phyloP scores from a whole-genome alignment of 768 basidiomycete genomes.

The Lentinula sp. region DNA sequence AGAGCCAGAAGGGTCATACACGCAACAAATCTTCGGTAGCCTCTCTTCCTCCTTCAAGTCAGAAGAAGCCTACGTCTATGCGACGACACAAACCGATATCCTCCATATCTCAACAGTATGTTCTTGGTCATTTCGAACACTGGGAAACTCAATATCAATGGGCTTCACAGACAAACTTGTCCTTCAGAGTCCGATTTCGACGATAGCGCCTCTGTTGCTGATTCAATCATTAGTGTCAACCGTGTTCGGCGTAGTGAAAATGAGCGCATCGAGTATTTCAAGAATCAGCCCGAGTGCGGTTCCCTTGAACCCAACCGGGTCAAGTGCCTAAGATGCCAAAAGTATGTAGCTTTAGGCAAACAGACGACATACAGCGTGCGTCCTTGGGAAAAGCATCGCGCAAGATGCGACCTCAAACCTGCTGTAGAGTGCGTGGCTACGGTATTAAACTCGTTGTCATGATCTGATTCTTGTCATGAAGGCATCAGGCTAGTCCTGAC shows the following conservation, averaged over 20 bases:
- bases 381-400: constrained; percentile 57
- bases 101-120: constrained; percentile 1
- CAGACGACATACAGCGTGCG: constrained; percentile 50
- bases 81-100: constrained; percentile 11
- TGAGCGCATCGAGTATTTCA: constrained; percentile 60
- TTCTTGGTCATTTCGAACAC: not conserved
- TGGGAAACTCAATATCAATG: not conserved
- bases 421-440: constrained; percentile 7
- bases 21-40: constrained; percentile 21
- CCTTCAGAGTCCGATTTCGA: constrained; percentile 32
- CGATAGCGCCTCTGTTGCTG: constrained; percentile 48
- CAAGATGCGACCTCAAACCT: constrained; percentile 40
- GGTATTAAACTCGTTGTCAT: too few species aligned
- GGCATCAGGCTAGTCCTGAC: constrained; percentile 4
- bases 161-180: not conserved
- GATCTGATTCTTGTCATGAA: not conserved
- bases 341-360: constrained; percentile 51
- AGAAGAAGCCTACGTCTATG: constrained; percentile 12
- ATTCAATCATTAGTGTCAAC: constrained; percentile 37
- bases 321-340: constrained; percentile 53
- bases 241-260: constrained; percentile 50
- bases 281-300: constrained; percentile 53
- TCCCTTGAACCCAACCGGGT: constrained; percentile 48
- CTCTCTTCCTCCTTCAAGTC: constrained; percentile 20
- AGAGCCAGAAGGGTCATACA: constrained; percentile 20